These are phyloP conservation scores for Sporothrix brunneoviolacea DNA, from an alignment of 2,329 filamentous ascomycete species.

Conservation along the genomic window DNA sequence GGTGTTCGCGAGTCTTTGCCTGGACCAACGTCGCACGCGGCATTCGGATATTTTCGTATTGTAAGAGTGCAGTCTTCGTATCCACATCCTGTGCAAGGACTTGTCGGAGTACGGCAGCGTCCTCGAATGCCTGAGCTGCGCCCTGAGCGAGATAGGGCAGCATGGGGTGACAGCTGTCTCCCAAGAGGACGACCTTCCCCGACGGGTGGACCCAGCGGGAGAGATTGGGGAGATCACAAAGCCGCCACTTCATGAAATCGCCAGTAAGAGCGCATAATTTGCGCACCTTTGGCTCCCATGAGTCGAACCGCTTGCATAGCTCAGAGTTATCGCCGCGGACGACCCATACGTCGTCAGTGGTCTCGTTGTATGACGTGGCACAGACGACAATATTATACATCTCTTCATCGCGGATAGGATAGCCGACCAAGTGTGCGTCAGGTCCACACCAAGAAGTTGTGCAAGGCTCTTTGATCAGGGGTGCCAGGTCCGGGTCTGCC, in stretches of 20 bases:
- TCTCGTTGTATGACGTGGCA: slow-evolving; percentile 17
- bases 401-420: slow-evolving; percentile 25
- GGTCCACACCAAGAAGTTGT: slow-evolving; percentile 28
- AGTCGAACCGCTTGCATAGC: slow-evolving; percentile 27
- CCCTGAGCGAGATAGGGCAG: slow-evolving; percentile 43
- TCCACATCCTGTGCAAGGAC: slow-evolving; percentile 10
- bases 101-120: slow-evolving; percentile 27
- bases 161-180: slow-evolving; percentile 40
- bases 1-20: slow-evolving; percentile 19
- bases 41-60: slow-evolving; percentile 18
- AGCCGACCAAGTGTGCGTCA: slow-evolving; percentile 26
- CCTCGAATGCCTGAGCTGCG: slow-evolving; percentile 37
- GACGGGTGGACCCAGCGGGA: slow-evolving; percentile 34
- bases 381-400: slow-evolving; percentile 29
- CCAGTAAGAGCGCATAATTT: slow-evolving; percentile 30
- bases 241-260: slow-evolving; percentile 39
- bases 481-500: slow-evolving; percentile 22
- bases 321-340: slow-evolving; percentile 28
- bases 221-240: slow-evolving; percentile 35
- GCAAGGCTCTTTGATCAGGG: slow-evolving; percentile 24
- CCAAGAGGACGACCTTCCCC: slow-evolving; percentile 35
- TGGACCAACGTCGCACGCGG: slow-evolving; percentile 19
- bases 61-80: slow-evolving; percentile 5
- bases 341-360: slow-evolving; percentile 19
- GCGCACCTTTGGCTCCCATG: slow-evolving; percentile 30